Conservation (phyloP, 495 filamentous ascomycete species). For the Hyaloscypha finlandica region DNA sequence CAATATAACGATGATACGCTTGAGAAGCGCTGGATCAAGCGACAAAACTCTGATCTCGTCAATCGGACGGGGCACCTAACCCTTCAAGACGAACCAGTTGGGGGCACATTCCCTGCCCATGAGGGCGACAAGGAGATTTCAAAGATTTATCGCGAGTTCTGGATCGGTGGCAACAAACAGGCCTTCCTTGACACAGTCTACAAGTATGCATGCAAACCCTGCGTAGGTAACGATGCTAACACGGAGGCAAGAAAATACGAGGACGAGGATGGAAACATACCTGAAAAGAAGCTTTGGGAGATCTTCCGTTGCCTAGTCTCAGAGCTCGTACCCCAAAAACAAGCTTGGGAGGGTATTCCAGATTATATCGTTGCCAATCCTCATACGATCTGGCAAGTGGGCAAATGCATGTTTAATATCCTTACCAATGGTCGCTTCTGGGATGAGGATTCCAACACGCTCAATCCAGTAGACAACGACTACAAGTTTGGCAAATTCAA, state of each 20-base stretch:
- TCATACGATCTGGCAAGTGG: slow-evolving; percentile 22
- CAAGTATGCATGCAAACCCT: neutral
- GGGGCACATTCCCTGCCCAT: neutral
- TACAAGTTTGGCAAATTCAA: slow-evolving; percentile 20
- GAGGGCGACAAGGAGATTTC: slow-evolving; percentile 13
- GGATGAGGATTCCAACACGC: slow-evolving; percentile 17
- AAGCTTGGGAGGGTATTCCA: slow-evolving; percentile 5
- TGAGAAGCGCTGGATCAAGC: neutral
- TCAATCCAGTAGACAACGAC: slow-evolving; percentile 15
- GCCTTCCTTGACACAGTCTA: slow-evolving; percentile 4
- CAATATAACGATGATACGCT: slow-evolving; percentile 5
- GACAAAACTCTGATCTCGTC: neutral
- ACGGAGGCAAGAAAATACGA: neutral
- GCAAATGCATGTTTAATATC: slow-evolving; percentile 22
- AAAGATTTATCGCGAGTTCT: slow-evolving; percentile 12
- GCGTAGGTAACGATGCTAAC: neutral
- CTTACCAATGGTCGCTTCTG: slow-evolving; percentile 18
- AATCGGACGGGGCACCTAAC: neutral
- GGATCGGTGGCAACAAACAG: slow-evolving; percentile 3
- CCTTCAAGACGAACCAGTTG: neutral
- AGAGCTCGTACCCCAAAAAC: slow-evolving; percentile 12
- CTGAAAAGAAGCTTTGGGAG: slow-evolving; percentile 18
- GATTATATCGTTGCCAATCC: slow-evolving; percentile 7
- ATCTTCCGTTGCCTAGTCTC: slow-evolving; percentile 15
- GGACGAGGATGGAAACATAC: neutral